Base-by-base conservation (phyloP, 2,329 filamentous ascomycete species). In the Aspergillus tanneri region DNA sequence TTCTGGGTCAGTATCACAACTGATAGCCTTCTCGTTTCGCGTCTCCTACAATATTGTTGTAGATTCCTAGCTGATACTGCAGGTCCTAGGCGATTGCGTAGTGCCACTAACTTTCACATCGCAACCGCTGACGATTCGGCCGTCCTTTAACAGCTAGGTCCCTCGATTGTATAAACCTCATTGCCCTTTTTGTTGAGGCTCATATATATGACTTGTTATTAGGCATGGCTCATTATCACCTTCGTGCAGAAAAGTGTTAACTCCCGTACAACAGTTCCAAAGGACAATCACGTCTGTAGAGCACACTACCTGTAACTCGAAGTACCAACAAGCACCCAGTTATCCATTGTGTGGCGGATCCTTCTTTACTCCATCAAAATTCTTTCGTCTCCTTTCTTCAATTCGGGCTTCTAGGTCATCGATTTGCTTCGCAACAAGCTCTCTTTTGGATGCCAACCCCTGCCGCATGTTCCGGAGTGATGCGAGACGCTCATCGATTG, bases 381-480 rank as follows among this genome's bases (percentile, higher is more conserved):
- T 65, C 56, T 72, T 67, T 50, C 66, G 62, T 46, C 68, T 65
- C 53, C 67, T 72, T 24, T 69, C 70, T 16, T 68, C 59, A 19
- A 69, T 64, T 39, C 72, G 73, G 19, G 64, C 64, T 35, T 77
- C 70, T 40, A 80, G 42, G 50, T 77, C 72, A n/a, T 66, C 69
- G 44, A 85, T 76, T 61, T 85, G 84, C 54, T 66, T 73, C 61
- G 84, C 77, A 43, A 85, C 60, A 40, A 76, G 77, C 5, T 70
- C 69, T 62, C 72, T 79, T 60, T 79, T 80, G 5, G 65, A 60
- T 2, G 78, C 61, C 11, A 85, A 64, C 25, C 73, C 72, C n/a
- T 72, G 68, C 36, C 77, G 74, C 43, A 73, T 71, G 38, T 65
- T 61, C 55, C 81, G 75, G 16, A 85, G 72, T 40, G 76, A 71